Percentiles rank a stretch among this genome's conserved stretches.
These are phyloP conservation scores for Cystofilobasidium ferigula DNA, from an alignment of 768 basidiomycete genomes.

Conservation along the genomic window DNA sequence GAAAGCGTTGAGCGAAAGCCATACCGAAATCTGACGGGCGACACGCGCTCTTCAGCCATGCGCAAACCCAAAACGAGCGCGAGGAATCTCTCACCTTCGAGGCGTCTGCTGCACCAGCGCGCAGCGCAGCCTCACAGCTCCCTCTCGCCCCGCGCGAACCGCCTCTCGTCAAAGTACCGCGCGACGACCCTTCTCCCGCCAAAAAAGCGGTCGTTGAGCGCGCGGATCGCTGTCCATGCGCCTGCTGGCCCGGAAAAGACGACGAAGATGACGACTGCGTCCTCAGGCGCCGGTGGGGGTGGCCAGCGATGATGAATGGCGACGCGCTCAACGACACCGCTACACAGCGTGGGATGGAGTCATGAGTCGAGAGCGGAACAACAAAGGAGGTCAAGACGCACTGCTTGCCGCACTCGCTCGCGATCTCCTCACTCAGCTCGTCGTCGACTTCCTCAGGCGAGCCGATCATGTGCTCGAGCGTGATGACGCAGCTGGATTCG, in stretches of 20 bases:
- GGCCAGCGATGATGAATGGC: conserved; percentile 68
- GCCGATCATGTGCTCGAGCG: conserved; percentile 76
- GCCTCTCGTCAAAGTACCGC: conserved; percentile 61
- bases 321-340: conserved; percentile 84
- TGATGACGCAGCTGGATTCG: conserved; percentile 77
- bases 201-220: conserved; percentile 85
- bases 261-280: conserved; percentile 84
- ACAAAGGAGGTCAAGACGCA: conserved; percentile 36
- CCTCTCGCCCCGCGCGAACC: conserved; percentile 34
- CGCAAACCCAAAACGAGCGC: too few species aligned
- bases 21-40: too few species aligned
- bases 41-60: too few species aligned
- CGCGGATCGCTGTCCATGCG: conserved; percentile 90
- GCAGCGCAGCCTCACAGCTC: conserved; percentile 10
- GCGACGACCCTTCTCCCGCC: conserved; percentile 74
- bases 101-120: too few species aligned
- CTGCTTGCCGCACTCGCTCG: conserved; percentile 34
- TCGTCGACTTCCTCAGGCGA: conserved; percentile 71
- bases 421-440: conserved; percentile 77
- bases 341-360: conserved; percentile 30
- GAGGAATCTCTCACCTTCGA: too few species aligned
- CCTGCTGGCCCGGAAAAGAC: conserved; percentile 81
- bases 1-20: too few species aligned
- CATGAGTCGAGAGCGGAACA: conserved; percentile 7
- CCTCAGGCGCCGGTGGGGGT: conserved; percentile 53